Base-by-base conservation (phyloP, 257 asterid species). In the Avicennia marina region DNA sequence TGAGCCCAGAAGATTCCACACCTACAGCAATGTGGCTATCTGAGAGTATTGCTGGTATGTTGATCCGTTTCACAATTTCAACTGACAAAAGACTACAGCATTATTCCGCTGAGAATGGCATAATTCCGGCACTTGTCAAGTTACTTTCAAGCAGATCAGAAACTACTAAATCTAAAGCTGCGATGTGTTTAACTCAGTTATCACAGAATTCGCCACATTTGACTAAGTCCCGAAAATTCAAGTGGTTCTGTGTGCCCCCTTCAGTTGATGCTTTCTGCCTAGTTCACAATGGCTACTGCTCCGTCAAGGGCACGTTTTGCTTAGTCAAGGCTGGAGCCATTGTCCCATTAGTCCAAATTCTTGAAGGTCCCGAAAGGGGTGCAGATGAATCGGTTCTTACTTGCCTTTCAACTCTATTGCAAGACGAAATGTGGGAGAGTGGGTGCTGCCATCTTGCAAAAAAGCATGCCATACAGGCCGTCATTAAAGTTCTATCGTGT, bases 351-450 rank as follows among this genome's bases (percentile, higher is more conserved):
- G 47, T 87, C 34, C 70, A 55, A 40, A 62, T 79, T 22, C 69
- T 91, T 20, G 81, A 81, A 68, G 77, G 83, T 4, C 27, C 7
- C 0, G 82, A 76, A 36, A 75, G 86, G 43, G 89, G 75, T 38
- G 82, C 94, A 1, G 89, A 87, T 21, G 96, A 81, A 20, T 83
- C 85, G 2, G 82, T 80, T 17, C 77, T 85, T 0, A 32, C 71
- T 53, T 82, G 93, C 67, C 64, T 87, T 36, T 75, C 85, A 11
- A 91, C 95, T 1, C 84, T 87, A 3, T 17, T 85, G 43, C 73
- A 74, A 1, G 96, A 83, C 4, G 94, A 79, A 51, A 79, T 72
- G 1, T 83, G 94, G 84, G 94, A 91, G 76, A 62, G 69, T 1
- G 98, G 98, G 44, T 71, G 86, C 53, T 63, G 66, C 2, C 61